Conservation (phyloP, 768 basidiomycete genomes). For the Filobasidium wieringae region DNA sequence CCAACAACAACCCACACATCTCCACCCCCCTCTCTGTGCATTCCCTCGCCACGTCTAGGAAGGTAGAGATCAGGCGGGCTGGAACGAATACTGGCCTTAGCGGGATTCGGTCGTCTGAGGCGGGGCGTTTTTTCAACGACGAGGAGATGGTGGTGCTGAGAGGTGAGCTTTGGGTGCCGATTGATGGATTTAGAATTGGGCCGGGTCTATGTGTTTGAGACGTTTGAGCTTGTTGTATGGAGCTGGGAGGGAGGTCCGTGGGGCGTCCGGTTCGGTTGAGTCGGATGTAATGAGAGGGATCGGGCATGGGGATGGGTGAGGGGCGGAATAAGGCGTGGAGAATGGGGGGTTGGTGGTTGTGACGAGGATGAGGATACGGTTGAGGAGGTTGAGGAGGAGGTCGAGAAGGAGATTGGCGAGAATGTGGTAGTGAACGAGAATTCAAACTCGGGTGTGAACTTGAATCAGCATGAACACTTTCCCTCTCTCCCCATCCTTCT, state of each 20-base stretch:
- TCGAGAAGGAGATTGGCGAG: neutral
- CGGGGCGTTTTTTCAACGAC: slow-evolving; percentile 1
- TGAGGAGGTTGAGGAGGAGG: neutral
- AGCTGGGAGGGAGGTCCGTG: too few relatives aligned
- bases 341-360: too few relatives aligned
- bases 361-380: neutral
- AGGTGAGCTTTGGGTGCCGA: neutral
- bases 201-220: neutral
- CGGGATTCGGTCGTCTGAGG: slow-evolving; percentile 4
- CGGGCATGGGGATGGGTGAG: too few relatives aligned
- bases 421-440: neutral
- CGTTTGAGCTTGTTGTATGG: neutral
- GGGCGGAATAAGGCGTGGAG: too few relatives aligned
- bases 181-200: neutral
- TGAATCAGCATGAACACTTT: neutral
- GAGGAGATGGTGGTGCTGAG: neutral
- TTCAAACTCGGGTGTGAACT: neutral
- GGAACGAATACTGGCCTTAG: slow-evolving; percentile 61
- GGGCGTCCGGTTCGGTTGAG: too few relatives aligned
- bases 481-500: too few relatives aligned
- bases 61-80: slow-evolving; percentile 58
- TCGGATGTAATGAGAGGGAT: too few relatives aligned
- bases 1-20: slow-evolving; percentile 75
- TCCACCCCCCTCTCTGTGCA: slow-evolving; percentile 71
- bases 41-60: slow-evolving; percentile 61